Evolutionary conservation across 169 alveolate genomes (phyloP).

Genomic region (Plasmodium adleri): DNA sequence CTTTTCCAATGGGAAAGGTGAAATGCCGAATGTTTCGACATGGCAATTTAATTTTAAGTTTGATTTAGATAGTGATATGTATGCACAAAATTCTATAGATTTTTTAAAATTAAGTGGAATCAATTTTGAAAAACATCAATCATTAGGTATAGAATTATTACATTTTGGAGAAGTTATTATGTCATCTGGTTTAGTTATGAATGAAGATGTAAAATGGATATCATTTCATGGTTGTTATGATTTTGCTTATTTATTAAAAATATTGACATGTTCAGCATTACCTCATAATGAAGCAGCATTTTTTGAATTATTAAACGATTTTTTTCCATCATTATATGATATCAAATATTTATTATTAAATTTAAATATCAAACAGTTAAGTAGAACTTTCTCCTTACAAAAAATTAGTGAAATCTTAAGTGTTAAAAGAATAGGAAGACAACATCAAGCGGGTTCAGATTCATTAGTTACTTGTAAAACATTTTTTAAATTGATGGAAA

Average conservation of each 20-base stretch:
- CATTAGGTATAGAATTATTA: slow-evolving; percentile 93
- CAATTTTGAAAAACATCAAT: slow-evolving; percentile 94
- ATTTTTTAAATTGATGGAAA: slow-evolving; percentile 92
- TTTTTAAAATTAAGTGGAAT: slow-evolving; percentile 96
- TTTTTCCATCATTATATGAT: slow-evolving; percentile 97
- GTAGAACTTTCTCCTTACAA: slow-evolving; percentile 88
- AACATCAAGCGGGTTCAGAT: slow-evolving; percentile 99
- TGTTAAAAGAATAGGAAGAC: slow-evolving; percentile 95
- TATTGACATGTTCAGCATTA: slow-evolving; percentile 91
- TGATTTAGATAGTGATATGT: slow-evolving; percentile 92
- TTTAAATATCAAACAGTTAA: slow-evolving; percentile 86
- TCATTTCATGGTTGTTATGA: slow-evolving; percentile 99
- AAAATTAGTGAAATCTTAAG: slow-evolving; percentile 90
- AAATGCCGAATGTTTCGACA: slow-evolving; percentile 90
- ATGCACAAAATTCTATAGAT: slow-evolving; percentile 94
- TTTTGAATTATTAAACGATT: slow-evolving; percentile 90
- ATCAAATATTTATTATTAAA: slow-evolving; percentile 94
- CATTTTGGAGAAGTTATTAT: slow-evolving; percentile 97
- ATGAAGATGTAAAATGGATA: slow-evolving; percentile 97
- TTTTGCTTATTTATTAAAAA: slow-evolving; percentile 96
- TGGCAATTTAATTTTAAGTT: slow-evolving; percentile 98
- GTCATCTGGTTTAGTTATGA: slow-evolving; percentile 95
- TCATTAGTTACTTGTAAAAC: slow-evolving; percentile 95
- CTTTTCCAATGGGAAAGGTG: slow-evolving; percentile 95
- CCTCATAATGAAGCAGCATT: slow-evolving; percentile 96